These are phyloP conservation scores for Stylonectria norvegica DNA, from an alignment of 2,329 filamentous ascomycete genomes.

Conservation along the genomic window DNA sequence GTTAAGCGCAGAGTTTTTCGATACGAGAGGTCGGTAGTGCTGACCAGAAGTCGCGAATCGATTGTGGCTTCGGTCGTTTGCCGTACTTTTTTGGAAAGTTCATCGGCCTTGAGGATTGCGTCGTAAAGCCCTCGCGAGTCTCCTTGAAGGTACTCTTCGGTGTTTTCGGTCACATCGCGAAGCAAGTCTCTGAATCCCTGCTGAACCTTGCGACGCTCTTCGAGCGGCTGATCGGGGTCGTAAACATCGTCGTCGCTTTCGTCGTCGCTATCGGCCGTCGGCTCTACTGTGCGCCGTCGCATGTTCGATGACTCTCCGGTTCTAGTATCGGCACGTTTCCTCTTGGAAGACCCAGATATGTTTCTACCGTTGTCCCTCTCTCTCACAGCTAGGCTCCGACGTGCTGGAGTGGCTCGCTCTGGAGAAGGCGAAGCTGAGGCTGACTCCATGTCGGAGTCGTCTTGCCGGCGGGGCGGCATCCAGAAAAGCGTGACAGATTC, in stretches of 20 bases:
- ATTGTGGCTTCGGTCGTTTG: slow-evolving; percentile 89
- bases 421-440: slow-evolving; percentile 19
- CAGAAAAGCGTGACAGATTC: too few relatives aligned
- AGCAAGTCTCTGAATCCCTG: slow-evolving; percentile 66
- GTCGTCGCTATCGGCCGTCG: slow-evolving; percentile 18
- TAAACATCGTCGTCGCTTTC: slow-evolving; percentile 49
- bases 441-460: slow-evolving; percentile 20
- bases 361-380: slow-evolving; percentile 21
- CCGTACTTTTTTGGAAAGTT: slow-evolving; percentile 64
- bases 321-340: slow-evolving; percentile 30
- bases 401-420: slow-evolving; percentile 16
- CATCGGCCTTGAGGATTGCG: slow-evolving; percentile 64
- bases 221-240: slow-evolving; percentile 77
- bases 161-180: slow-evolving; percentile 60
- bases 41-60: slow-evolving; percentile 82
- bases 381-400: slow-evolving; percentile 23
- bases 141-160: slow-evolving; percentile 67
- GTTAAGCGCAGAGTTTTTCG: slow-evolving; percentile 74
- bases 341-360: slow-evolving; percentile 29
- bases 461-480: slow-evolving; percentile 28
- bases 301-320: slow-evolving; percentile 19
- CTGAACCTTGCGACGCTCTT: slow-evolving; percentile 69
- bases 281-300: slow-evolving; percentile 26
- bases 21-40: slow-evolving; percentile 73
- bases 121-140: slow-evolving; percentile 63